Base-by-base conservation (phyloP, 331 rosid genomes). In the Cucumis variabilis region DNA sequence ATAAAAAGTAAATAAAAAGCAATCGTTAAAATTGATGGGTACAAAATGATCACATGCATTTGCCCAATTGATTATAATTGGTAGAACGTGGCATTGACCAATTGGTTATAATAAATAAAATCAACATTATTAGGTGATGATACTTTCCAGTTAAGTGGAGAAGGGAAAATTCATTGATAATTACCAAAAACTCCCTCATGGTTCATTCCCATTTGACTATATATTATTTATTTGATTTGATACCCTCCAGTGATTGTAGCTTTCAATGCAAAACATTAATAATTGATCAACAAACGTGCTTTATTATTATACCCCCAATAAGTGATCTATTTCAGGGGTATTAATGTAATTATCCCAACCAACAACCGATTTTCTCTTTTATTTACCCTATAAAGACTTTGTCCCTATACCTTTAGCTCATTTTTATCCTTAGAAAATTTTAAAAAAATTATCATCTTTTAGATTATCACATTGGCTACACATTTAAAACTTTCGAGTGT, bases 211-310 rank as follows among this genome's bases (percentile, higher is more conserved):
- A 13, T 77, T 77, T 50, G 15, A 77, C 82, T 13, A 41, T 23
- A 48, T n/a, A 76, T 46, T 37, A 44, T 37, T 21, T 37, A 50
- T 30, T 1, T 33, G 30, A 71, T 60, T 19, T 44, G 16, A 25
- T 30, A 53, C 33, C 84, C 67, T 79, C 37, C 41, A 79, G 53
- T 79, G 67, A 79, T 79, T 79, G 44, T 24, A 79, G 67, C 84
- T 79, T 79, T 51, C 13, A 79, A 79, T 79, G 28, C 67, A 53
- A 79, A 51, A 53, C 9, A 53, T 50, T 51, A 51, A 79, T 79
- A 51, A 79, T 79, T 79, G 67, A 79, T 33, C 37, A 37, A 79
- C 16, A 80, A 80, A 80, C 50, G 69, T 80, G 85, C 25, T 80
- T 27, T 19, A 80, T 53, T 28, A 80, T 58, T 55, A 53, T 28